Base-by-base conservation (phyloP, 805 yeast genomes). In the Saccharomycopsis guyanensis region DNA sequence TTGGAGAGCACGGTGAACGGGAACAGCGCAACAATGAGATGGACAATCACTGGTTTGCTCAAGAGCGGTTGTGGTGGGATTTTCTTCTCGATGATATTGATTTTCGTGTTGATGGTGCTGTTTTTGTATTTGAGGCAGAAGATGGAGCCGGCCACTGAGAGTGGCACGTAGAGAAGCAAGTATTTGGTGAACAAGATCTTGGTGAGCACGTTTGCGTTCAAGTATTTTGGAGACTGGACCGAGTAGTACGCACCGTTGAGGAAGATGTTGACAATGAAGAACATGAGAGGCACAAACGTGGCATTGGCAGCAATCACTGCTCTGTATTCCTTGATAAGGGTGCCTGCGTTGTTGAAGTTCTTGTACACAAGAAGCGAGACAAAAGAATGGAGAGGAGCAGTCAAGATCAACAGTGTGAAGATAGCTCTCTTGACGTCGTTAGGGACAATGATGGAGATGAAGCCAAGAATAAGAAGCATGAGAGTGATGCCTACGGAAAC, bases 1-100 rank as follows among this genome's bases (percentile, higher is more conserved):
- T 57, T 55, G 27, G 57, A 37, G 20, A 58, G 47, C 12, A 56
- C 53, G 44, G 59, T 57, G 38, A 59, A 59, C 42, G 65, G 65
- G 55, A 60, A 57, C 2, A 58, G 43, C 2, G 61, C 65, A 10
- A 58, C 55, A 35, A 61, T 55, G 20, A 58, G 36, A 48, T 57
- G 57, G 36, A 61, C 59, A 10, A 57, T 38, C 1, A 52, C 38
- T 22, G 47, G 49, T 53, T 58, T 57, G 16, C 60, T 59, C 20
- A 60, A 23, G 44, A 62, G 59, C 24, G 56, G 46, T 3, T 27
- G 25, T 3, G 38, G 20, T 15, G 61, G 53, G 19, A 59, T 49
- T 40, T 53, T 45, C 24, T 53, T 59, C 4, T 53, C 34, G 25
- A 57, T 56, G 36, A 55, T 55, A 32, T 53, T 53, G 5, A 55